These are phyloP conservation scores for Dendrobium huoshanense DNA, from an alignment of 106 monocot genomes.

Conservation along the genomic window DNA sequence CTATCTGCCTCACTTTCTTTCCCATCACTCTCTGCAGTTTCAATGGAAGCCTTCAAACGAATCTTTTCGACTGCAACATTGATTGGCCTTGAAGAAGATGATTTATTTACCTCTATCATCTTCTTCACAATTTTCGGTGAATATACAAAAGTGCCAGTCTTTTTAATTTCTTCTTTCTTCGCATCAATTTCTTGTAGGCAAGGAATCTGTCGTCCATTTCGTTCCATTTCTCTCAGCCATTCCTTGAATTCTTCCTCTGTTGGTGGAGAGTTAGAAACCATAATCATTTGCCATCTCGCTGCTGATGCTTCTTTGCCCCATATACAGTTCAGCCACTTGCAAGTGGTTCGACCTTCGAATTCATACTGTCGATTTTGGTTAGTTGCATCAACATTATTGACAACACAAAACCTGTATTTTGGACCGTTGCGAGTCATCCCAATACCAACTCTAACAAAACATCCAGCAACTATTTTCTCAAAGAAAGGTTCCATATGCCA, in stretches of 20 bases:
- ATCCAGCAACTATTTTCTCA: slow-evolving; percentile 58
- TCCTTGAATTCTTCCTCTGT: slow-evolving; percentile 46
- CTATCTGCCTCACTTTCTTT: no score
- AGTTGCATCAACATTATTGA: slow-evolving; percentile 59
- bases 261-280: slow-evolving; percentile 52
- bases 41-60: no score
- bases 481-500: slow-evolving; percentile 86
- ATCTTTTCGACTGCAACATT: no score
- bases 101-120: slow-evolving; percentile 78
- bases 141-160: slow-evolving; percentile 47
- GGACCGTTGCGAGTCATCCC: slow-evolving; percentile 41
- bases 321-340: slow-evolving; percentile 57
- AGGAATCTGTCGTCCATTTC: slow-evolving; percentile 32
- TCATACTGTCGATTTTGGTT: slow-evolving; percentile 52
- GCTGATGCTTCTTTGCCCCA: slow-evolving; percentile 50
- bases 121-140: slow-evolving; percentile 62
- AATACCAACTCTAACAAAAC: slow-evolving; percentile 67
- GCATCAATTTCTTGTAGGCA: slow-evolving; percentile 29
- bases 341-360: slow-evolving; percentile 44
- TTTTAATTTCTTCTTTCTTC: slow-evolving; percentile 56
- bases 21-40: no score
- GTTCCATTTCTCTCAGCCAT: slow-evolving; percentile 41
- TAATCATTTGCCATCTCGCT: slow-evolving; percentile 47
- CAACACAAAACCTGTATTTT: slow-evolving; percentile 57
- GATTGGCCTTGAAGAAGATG: not conserved